Evolutionary conservation across 495 filamentous ascomycete genomes (phyloP).

Genomic region (Xylaria palmicola): DNA sequence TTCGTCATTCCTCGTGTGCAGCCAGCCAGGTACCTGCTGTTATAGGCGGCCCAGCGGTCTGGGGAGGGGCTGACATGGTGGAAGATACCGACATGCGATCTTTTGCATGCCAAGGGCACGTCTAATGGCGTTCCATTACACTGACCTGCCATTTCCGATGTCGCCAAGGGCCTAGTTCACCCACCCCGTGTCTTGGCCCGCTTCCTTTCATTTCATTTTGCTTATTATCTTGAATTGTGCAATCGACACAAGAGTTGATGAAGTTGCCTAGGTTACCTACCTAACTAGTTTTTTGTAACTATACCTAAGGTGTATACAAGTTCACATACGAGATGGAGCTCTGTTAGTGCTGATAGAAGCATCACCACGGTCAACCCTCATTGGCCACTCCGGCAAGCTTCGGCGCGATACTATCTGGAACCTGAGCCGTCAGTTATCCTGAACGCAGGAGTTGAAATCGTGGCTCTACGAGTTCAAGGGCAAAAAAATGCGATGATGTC

Average conservation of each 20-base stretch:
- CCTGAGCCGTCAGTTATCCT: no score
- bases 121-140: conserved; percentile 1
- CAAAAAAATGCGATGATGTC: no score
- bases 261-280: background rate
- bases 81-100: background rate
- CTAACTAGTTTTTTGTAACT: background rate
- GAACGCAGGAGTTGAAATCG: no score
- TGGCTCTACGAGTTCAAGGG: no score
- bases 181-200: conserved; percentile 5
- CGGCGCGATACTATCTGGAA: no score
- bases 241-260: background rate
- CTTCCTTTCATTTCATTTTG: conserved; percentile 9
- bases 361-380: no score
- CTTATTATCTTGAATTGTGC: background rate
- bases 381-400: no score
- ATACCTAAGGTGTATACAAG: no score
- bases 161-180: conserved; percentile 2
- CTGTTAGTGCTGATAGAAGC: no score
- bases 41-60: background rate
- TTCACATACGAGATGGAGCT: background rate
- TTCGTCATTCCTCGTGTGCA: background rate
- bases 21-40: no score
- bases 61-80: background rate
- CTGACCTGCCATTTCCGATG: conserved; percentile 12
- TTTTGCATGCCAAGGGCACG: conserved; percentile 11